Evolutionary conservation across 768 basidiomycete species (phyloP).

Genomic region (Mycena indigotica): DNA sequence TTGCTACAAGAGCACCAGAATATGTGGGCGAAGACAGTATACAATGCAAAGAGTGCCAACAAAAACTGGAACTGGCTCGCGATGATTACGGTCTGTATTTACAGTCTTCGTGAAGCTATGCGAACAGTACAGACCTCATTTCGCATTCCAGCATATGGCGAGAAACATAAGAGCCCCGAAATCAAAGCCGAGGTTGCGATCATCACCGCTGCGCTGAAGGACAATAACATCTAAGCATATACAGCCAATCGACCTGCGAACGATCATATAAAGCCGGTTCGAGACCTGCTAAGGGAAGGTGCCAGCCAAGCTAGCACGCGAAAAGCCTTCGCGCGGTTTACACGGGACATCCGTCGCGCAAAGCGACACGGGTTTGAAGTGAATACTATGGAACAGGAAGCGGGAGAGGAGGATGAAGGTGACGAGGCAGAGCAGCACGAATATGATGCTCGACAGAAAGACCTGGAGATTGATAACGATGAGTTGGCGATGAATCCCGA

Average conservation of each 20-base stretch:
- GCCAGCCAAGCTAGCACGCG: background rate
- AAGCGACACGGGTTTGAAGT: background rate
- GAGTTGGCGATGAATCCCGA: background rate
- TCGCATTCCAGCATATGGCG: constrained; percentile 4
- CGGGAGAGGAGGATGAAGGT: background rate
- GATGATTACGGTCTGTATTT: constrained; percentile 16
- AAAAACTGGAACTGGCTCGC: constrained; percentile 17
- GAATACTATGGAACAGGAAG: background rate
- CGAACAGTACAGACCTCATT: constrained; percentile 4
- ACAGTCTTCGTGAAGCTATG: constrained; percentile 12
- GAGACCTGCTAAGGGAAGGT: background rate
- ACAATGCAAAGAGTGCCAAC: constrained; percentile 10
- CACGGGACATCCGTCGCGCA: background rate
- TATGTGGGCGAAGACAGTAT: constrained; percentile 15
- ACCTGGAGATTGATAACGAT: background rate
- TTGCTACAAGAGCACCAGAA: constrained; percentile 9
- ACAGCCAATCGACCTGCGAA: background rate
- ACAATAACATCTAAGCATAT: background rate
- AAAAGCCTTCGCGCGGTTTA: background rate
- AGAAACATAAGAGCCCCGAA: constrained; percentile 1
- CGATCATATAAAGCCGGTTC: background rate
- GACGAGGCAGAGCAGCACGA: background rate
- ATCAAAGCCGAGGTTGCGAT: constrained; percentile 2
- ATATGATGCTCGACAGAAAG: background rate
- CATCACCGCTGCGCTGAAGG: background rate